Percentiles rank a stretch among this genome's conserved stretches.
Evolutionary conservation across 2,329 filamentous ascomycete species (phyloP).

Genomic region (Rutstroemia sydowiana): DNA sequence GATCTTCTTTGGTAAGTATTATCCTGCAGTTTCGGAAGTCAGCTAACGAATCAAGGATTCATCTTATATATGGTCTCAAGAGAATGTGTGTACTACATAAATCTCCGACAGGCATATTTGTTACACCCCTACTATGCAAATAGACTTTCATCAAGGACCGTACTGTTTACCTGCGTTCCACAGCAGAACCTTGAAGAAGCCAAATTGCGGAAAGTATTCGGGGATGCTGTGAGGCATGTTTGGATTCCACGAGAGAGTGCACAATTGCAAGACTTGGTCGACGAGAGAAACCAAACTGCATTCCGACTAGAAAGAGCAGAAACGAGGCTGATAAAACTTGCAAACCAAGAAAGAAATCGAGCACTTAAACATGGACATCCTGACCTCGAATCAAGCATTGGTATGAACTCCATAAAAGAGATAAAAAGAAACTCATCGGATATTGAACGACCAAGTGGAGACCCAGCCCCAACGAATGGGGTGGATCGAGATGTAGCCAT

Average conservation of each 20-base stretch:
- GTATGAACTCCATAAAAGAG: too few species aligned
- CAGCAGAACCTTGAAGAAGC: conserved; percentile 67
- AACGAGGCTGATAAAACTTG: conserved; percentile 72
- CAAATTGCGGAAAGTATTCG: conserved; percentile 75
- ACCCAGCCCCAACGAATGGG: conserved; percentile 43
- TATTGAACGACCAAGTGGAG: conserved; percentile 45
- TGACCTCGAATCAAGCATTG: too few species aligned
- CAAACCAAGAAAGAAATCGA: conserved; percentile 66
- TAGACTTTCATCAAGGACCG: conserved; percentile 81
- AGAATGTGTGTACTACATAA: conserved; percentile 87
- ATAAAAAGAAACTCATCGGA: conserved; percentile 50
- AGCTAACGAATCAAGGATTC: too few species aligned
- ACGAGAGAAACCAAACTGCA: conserved; percentile 72
- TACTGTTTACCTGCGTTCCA: conserved; percentile 83
- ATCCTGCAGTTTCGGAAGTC: too few species aligned
- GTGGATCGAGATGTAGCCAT: too few species aligned
- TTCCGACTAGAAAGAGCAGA: conserved; percentile 81
- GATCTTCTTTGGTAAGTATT: conserved; percentile 58
- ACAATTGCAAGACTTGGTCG: conserved; percentile 71
- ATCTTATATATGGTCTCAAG: too few species aligned
- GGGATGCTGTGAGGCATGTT: conserved; percentile 69
- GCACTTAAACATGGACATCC: too few species aligned
- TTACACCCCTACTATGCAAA: conserved; percentile 77
- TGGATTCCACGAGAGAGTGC: conserved; percentile 77
- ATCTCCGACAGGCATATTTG: conserved; percentile 85